phyloP scores from a whole-genome alignment of 805 yeast genomes.

The Cyberlindnera mycetangii region DNA sequence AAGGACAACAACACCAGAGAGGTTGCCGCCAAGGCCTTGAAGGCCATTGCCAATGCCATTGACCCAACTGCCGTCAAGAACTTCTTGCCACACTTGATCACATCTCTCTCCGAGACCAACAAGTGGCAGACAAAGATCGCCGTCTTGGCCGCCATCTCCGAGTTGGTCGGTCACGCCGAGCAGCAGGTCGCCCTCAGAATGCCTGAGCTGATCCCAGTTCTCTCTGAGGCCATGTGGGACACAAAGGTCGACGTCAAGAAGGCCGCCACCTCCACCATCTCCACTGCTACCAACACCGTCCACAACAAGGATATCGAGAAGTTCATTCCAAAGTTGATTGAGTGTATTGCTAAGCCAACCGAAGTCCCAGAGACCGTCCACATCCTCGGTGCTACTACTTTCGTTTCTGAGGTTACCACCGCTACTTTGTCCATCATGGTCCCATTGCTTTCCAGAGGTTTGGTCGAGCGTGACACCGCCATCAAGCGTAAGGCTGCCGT shows the following conservation, averaged over 20 bases:
- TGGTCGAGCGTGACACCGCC: conserved; percentile 98
- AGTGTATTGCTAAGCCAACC: conserved; percentile 94
- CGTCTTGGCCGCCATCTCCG: conserved; percentile 77
- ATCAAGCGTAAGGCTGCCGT: conserved; percentile 99
- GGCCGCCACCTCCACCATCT: conserved; percentile 94
- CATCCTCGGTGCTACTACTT: conserved; percentile 98
- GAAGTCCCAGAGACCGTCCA: conserved; percentile 99
- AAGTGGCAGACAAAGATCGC: conserved; percentile 99
- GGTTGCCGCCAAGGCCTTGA: conserved; percentile 72
- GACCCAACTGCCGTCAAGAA: conserved; percentile 94
- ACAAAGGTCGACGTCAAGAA: conserved; percentile 97
- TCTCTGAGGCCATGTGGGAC: conserved; percentile 99
- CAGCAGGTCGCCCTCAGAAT: conserved; percentile 96
- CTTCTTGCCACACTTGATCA: conserved; percentile 75
- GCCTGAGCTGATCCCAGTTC: conserved; percentile 98
- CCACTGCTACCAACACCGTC: conserved; percentile 94
- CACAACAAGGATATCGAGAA: conserved; percentile 99
- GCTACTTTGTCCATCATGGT: conserved; percentile 99
- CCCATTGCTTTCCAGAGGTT: conserved; percentile 98
- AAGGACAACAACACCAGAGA: conserved; percentile 75
- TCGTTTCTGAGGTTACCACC: conserved; percentile 98
- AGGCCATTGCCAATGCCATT: conserved; percentile 73
- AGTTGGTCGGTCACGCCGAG: conserved; percentile 91
- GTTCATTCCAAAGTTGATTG: conserved; percentile 96
- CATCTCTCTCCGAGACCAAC: conserved; percentile 64